These are phyloP conservation scores for Wickerhamiella nectarea DNA, from an alignment of 805 yeast species.

Conservation along the genomic window DNA sequence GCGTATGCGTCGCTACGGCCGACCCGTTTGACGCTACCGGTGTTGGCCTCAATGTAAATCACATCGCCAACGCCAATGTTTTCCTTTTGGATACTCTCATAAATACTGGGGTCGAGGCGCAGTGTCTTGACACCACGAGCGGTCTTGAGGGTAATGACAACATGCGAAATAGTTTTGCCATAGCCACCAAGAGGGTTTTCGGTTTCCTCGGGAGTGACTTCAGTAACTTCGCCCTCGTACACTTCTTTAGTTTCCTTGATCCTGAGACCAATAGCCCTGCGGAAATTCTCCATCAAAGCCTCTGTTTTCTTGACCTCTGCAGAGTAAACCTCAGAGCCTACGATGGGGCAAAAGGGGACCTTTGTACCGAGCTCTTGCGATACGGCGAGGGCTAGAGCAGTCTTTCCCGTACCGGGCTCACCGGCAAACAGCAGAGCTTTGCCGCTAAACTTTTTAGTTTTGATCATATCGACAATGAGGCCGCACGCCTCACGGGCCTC, in stretches of 20 bases:
- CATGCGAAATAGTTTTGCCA: slow-evolving; percentile 92
- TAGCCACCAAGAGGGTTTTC: slow-evolving; percentile 96
- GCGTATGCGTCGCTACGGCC: slow-evolving; percentile 99
- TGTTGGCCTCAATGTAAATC: slow-evolving; percentile 90
- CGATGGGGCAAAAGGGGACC: slow-evolving; percentile 95
- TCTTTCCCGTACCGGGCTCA: slow-evolving; percentile 97
- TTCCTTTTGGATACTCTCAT: slow-evolving; percentile 90
- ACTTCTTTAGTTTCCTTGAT: slow-evolving; percentile 96
- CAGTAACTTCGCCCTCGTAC: slow-evolving; percentile 96
- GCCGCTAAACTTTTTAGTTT: slow-evolving; percentile 85
- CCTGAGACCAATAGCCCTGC: slow-evolving; percentile 91
- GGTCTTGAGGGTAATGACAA: slow-evolving; percentile 81
- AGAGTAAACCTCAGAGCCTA: slow-evolving; percentile 83
- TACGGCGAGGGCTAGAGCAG: slow-evolving; percentile 90
- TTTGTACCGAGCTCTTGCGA: slow-evolving; percentile 94
- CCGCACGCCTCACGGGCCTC: slow-evolving; percentile 77
- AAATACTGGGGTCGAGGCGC: slow-evolving; percentile 82
- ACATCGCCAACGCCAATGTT: slow-evolving; percentile 92
- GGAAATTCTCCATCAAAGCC: slow-evolving; percentile 87
- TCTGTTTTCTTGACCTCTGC: slow-evolving; percentile 98
- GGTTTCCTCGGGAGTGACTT: slow-evolving; percentile 86
- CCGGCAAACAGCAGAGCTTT: slow-evolving; percentile 94
- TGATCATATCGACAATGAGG: slow-evolving; percentile 82
- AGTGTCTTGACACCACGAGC: slow-evolving; percentile 82
- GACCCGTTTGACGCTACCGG: slow-evolving; percentile 92